Base-by-base conservation (phyloP, 139 green algal genomes). In the Zygnema circumcarinatum region DNA sequence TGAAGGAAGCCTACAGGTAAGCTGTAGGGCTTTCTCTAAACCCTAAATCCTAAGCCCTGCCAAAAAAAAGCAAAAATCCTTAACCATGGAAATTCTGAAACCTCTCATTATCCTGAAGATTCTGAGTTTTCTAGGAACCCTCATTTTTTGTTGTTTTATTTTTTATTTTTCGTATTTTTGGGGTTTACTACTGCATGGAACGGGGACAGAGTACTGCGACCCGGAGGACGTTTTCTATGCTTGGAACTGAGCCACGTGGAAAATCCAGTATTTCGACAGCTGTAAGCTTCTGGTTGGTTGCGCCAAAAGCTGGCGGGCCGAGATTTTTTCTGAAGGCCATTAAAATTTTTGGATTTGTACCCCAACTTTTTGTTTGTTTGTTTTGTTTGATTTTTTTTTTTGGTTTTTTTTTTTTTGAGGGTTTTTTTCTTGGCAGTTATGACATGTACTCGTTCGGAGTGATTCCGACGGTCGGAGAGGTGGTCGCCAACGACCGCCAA, bases 401-500 rank as follows among this genome's bases (percentile, higher is more conserved):
- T n/a, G n/a, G n/a, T n/a, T n/a, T n/a, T n/a, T n/a, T n/a, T n/a
- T n/a, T n/a, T n/a, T n/a, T n/a, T n/a, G 67, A 22, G 39, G 1
- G n/a, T 67, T 2, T 52, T 41, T 40, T 36, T 75, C 25, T 75
- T 80, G 52, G 31, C 35, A 88, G 62, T 32, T 99, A 99, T 85
- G 96, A 99, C 87, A 54, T 90, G 1, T 99, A 99, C 90, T 98
- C 96, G 0, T 98, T 98, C 91, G 91, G 94, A 31, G 94, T 98
- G 62, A 99, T 99, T 81, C 97, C 97, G 0, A 81, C 90, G 68
- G 94, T 99, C 21, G 97, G 97, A n/a, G 41, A 88, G 67, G 69
- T 96, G 20, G 94, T 99, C 62, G 96, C 96, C 0, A 89, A 92
- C 38, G 97, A 99, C 86, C 88, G 86, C 0, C 92, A 87, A 1